Percentiles rank a stretch among this genome's conserved stretches.
These are phyloP conservation scores for Populus ilicifolia DNA, from an alignment of 345 rosid species.

Conservation along the genomic window DNA sequence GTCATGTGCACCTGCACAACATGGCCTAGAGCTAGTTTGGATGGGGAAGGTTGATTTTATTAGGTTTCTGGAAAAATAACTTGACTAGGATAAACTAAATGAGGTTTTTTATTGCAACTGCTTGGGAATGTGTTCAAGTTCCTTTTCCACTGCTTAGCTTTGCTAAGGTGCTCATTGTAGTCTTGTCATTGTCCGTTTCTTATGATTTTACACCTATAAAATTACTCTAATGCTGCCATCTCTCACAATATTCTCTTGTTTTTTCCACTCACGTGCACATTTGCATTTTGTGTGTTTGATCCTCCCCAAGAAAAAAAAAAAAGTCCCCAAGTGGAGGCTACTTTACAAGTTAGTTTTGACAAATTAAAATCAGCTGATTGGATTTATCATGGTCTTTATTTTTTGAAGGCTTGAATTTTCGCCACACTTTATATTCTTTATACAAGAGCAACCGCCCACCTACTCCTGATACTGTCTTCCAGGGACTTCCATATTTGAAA, in stretches of 20 bases:
- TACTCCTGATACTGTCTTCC: slow-evolving; percentile 91
- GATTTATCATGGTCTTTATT: background rate
- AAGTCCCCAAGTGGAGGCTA: too few species aligned
- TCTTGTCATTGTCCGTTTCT: too few species aligned
- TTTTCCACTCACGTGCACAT: background rate
- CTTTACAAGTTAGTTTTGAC: background rate
- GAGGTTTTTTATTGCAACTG: background rate
- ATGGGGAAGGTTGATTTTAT: background rate
- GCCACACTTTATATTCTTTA: slow-evolving; percentile 75
- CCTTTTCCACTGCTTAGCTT: background rate
- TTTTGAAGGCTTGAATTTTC: slow-evolving; percentile 72
- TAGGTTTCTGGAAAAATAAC: background rate
- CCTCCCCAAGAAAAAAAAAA: too few species aligned
- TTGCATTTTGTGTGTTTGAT: too few species aligned
- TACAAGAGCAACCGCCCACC: slow-evolving; percentile 94
- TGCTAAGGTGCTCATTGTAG: background rate
- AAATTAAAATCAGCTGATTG: too few species aligned
- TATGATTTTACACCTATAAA: too few species aligned
- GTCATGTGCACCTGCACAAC: background rate
- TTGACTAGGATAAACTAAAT: background rate
- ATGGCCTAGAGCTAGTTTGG: background rate
- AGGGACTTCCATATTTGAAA: slow-evolving; percentile 91
- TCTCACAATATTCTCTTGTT: background rate
- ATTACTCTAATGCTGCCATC: too few species aligned
- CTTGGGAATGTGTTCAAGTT: background rate